Percentiles rank a stretch among this genome's conserved stretches.
Evolutionary conservation across 768 basidiomycete genomes (phyloP).

Genomic region (Tylopilus subfusipes): DNA sequence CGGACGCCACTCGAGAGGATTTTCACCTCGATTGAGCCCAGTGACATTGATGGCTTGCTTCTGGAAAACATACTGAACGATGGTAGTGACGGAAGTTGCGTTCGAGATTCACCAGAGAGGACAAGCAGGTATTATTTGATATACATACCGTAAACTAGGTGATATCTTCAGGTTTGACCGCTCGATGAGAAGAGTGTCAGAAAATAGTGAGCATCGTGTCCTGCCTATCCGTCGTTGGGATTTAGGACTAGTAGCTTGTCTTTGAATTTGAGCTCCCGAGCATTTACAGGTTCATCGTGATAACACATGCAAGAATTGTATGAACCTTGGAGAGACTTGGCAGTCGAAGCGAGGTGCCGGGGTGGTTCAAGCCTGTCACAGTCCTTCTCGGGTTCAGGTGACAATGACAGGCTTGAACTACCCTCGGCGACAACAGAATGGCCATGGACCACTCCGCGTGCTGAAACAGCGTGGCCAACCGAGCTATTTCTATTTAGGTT

Average conservation of each 20-base stretch:
- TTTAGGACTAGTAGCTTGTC: neutral
- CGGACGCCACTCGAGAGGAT: neutral
- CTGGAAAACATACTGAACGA: constrained; percentile 5
- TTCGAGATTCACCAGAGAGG: neutral
- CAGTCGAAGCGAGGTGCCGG: neutral
- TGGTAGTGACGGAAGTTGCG: constrained; percentile 1
- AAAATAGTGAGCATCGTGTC: neutral
- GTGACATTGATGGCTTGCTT: neutral
- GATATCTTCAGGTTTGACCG: neutral
- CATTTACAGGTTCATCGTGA: neutral
- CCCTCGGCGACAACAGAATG: neutral
- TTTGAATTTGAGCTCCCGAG: neutral
- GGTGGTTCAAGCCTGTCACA: neutral
- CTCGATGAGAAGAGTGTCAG: neutral
- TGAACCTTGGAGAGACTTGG: neutral
- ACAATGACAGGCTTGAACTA: neutral
- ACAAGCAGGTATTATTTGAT: neutral
- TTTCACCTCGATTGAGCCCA: constrained; percentile 14
- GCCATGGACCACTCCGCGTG: neutral
- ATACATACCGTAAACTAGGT: neutral
- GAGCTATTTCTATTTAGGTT: neutral
- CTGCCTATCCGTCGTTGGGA: neutral
- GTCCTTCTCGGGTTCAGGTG: neutral
- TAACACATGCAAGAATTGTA: neutral
- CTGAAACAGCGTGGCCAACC: constrained; percentile 2